phyloP scores from a whole-genome alignment of 1,139 yeast genomes.

The Candida labiduridarum region DNA sequence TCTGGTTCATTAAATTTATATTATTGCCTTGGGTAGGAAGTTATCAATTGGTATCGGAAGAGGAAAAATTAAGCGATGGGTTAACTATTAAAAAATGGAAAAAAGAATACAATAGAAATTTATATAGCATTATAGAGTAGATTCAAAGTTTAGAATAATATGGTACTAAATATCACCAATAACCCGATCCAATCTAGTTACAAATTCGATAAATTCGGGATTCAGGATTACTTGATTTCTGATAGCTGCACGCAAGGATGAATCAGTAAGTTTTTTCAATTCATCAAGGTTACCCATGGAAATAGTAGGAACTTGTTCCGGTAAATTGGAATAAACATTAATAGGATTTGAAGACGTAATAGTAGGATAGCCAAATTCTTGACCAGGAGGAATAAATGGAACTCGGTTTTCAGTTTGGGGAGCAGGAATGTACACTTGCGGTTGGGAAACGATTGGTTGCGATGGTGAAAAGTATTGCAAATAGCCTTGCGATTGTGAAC shows the following conservation, averaged over 20 bases:
- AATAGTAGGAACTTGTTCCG: conserved; percentile 2
- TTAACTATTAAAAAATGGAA: conserved; percentile 55
- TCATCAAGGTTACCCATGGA: conserved; percentile 9
- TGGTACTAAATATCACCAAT: conserved; percentile 5
- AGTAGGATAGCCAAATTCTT: conserved; percentile 2
- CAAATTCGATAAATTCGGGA: conserved; percentile 12
- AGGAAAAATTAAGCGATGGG: conserved; percentile 54
- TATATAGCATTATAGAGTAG: background rate
- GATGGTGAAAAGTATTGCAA: background rate
- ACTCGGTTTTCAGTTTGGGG: background rate
- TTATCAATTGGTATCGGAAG: conserved; percentile 45
- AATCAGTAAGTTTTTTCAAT: conserved; percentile 16
- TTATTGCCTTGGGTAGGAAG: conserved; percentile 45
- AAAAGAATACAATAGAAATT: conserved; percentile 8
- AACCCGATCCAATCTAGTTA: conserved; percentile 14
- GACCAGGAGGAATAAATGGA: background rate
- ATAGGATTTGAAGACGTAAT: conserved; percentile 2
- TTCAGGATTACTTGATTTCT: conserved; percentile 12
- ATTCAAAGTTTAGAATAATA: background rate
- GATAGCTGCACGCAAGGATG: conserved; percentile 15
- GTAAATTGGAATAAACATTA: background rate
- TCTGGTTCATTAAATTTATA: conserved; percentile 53
- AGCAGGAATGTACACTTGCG: background rate
- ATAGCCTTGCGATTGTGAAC: background rate
- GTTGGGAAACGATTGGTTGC: background rate